Conservation (phyloP, 257 asterid genomes). For the Linderniella brevidens region DNA sequence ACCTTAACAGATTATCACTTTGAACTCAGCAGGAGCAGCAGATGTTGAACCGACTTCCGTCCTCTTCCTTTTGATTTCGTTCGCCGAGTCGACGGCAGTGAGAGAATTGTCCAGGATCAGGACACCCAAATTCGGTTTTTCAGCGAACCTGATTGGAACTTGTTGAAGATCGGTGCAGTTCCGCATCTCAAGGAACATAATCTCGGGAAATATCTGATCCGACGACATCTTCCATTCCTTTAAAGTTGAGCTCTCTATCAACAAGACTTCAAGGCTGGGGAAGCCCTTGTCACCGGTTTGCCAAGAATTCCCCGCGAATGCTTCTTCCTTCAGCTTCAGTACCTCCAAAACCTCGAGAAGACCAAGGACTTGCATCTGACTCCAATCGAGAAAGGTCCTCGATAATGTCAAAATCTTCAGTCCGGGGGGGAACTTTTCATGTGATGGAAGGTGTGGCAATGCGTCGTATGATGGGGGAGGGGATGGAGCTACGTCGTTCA, state of each 20-base stretch:
- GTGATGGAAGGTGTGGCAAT: background rate
- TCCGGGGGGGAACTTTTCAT: background rate
- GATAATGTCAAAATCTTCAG: background rate
- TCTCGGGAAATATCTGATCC: background rate
- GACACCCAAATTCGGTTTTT: too few species aligned
- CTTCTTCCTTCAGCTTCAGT: background rate
- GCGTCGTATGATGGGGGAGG: background rate
- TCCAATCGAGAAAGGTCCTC: background rate
- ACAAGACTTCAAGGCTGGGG: constrained; percentile 6
- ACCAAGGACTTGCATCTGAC: background rate
- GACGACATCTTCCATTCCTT: constrained; percentile 3
- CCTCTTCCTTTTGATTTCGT: too few species aligned
- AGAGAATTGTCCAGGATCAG: too few species aligned
- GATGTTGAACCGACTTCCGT: too few species aligned
- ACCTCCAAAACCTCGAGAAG: background rate
- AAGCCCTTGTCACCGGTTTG: constrained; percentile 6
- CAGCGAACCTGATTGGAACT: background rate
- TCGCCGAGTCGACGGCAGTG: too few species aligned
- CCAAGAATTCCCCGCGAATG: background rate
- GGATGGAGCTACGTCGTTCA: too few species aligned
- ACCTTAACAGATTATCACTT: too few species aligned
- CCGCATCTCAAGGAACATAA: background rate
- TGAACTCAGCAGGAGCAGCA: too few species aligned
- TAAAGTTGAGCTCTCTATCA: constrained; percentile 5
- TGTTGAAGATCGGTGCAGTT: constrained; percentile 3